Percentiles rank a stretch among this genome's conserved stretches.
Conservation (phyloP, 805 yeast genomes). For the Zygosaccharomyces gambellarensis region DNA sequence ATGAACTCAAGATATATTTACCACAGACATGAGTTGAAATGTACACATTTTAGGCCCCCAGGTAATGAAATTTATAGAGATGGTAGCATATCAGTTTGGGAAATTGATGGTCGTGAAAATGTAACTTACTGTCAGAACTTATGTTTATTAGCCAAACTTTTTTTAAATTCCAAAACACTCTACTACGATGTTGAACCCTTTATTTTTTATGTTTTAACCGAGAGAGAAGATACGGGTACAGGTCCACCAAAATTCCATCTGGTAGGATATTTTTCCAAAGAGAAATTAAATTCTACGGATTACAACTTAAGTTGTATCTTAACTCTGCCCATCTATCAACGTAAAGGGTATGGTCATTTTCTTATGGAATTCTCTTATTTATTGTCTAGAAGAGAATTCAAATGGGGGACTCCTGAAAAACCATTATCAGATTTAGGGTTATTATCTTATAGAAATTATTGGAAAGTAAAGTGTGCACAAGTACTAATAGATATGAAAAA, state of each 20-base stretch:
- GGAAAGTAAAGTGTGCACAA: slow-evolving; percentile 65
- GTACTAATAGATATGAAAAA: slow-evolving; percentile 20
- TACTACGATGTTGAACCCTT: slow-evolving; percentile 96
- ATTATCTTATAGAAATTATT: slow-evolving; percentile 77
- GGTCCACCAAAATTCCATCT: slow-evolving; percentile 53
- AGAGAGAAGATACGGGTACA: slow-evolving; percentile 42
- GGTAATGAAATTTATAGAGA: slow-evolving; percentile 88
- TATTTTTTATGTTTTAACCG: slow-evolving; percentile 79
- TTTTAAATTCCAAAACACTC: slow-evolving; percentile 83
- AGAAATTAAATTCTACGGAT: slow-evolving; percentile 62
- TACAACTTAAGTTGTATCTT: slow-evolving; percentile 88
- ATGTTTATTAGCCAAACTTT: slow-evolving; percentile 83
- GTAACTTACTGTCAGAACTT: slow-evolving; percentile 81
- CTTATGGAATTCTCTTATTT: slow-evolving; percentile 86
- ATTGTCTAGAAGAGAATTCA: slow-evolving; percentile 64
- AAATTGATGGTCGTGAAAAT: slow-evolving; percentile 85
- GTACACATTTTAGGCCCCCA: slow-evolving; percentile 66
- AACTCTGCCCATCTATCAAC: slow-evolving; percentile 81
- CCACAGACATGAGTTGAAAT: slow-evolving; percentile 69
- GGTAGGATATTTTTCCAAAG: slow-evolving; percentile 93
- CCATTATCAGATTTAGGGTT: slow-evolving; percentile 86
- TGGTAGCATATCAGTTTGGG: slow-evolving; percentile 65
- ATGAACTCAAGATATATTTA: slow-evolving; percentile 63
- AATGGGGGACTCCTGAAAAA: slow-evolving; percentile 90
- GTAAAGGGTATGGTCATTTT: slow-evolving; percentile 85